These are phyloP conservation scores for Apodospora peruviana DNA, from an alignment of 495 filamentous ascomycete species.

Conservation along the genomic window DNA sequence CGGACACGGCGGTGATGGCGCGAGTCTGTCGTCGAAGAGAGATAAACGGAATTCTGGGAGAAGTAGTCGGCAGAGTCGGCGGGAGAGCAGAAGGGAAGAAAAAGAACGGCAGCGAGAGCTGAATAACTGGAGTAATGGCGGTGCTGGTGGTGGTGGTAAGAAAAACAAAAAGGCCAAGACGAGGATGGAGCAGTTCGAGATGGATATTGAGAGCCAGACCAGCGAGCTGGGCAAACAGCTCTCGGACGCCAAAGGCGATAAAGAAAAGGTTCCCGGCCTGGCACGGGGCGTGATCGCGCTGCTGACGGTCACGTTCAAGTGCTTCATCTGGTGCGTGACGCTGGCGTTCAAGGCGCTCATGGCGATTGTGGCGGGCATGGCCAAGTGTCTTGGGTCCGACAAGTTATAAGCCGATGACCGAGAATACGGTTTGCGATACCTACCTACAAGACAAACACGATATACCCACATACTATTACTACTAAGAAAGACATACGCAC, in stretches of 20 bases:
- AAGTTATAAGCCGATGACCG: conserved; percentile 33
- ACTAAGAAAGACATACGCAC: too few relatives aligned
- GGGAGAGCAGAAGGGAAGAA: conserved; percentile 16
- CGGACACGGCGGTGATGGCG: conserved; percentile 13
- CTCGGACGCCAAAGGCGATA: conserved; percentile 22
- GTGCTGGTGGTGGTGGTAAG: not conserved
- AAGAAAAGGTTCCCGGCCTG: conserved; percentile 35
- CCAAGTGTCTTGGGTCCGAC: conserved; percentile 32
- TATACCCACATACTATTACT: too few relatives aligned
- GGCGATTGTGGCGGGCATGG: conserved; percentile 31
- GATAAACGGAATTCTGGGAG: conserved; percentile 22
- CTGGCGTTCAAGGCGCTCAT: conserved; percentile 38
- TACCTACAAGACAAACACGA: too few relatives aligned
- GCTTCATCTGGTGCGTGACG: conserved; percentile 40
- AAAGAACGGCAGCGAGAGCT: conserved; percentile 11
- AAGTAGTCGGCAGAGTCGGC: conserved; percentile 14
- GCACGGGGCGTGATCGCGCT: conserved; percentile 34
- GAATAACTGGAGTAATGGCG: too few relatives aligned
- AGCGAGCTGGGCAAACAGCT: conserved; percentile 35
- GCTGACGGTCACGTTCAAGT: conserved; percentile 38
- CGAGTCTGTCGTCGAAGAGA: conserved; percentile 8
- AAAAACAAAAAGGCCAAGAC: conserved; percentile 22
- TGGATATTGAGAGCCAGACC: conserved; percentile 51
- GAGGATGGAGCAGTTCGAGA: conserved; percentile 47
- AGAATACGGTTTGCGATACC: too few relatives aligned